phyloP scores from a whole-genome alignment of 2,329 filamentous ascomycete species.

The Exserohilum turcica region DNA sequence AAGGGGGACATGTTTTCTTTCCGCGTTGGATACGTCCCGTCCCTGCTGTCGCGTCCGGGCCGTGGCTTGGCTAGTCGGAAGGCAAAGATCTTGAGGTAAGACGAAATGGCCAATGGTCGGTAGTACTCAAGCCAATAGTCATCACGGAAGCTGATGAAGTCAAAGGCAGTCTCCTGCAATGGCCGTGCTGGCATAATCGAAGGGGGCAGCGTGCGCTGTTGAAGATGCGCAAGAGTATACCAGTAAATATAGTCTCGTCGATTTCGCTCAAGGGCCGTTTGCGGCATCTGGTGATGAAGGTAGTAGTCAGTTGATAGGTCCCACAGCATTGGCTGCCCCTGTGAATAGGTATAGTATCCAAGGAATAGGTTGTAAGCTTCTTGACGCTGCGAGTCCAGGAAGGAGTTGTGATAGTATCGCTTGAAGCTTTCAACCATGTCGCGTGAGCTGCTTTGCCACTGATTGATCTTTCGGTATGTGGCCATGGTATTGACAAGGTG shows the following conservation, averaged over 20 bases:
- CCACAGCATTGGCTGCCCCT: constrained; percentile 95
- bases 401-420: constrained; percentile 98
- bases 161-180: constrained; percentile 22
- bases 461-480: constrained; percentile 97
- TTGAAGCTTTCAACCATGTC: constrained; percentile 99
- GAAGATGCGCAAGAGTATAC: constrained; percentile 77
- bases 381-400: constrained; percentile 95
- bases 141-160: constrained; percentile 68
- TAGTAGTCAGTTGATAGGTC: constrained; percentile 95
- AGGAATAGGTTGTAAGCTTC: constrained; percentile 98
- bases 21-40: constrained; percentile 72
- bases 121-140: constrained; percentile 99
- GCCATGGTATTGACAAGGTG: constrained; percentile 99
- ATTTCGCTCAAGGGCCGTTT: constrained; percentile 68
- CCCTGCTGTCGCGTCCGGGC: constrained; percentile 78
- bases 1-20: constrained; percentile 89
- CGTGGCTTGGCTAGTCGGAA: constrained; percentile 84
- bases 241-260: constrained; percentile 82
- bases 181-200: constrained; percentile 49
- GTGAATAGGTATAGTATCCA: constrained; percentile 88
- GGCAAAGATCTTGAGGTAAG: constrained; percentile 88
- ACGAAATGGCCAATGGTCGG: constrained; percentile 82
- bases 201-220: constrained; percentile 64
- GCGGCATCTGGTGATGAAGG: constrained; percentile 85
- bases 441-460: constrained; percentile 95